Evolutionary conservation across 352 stramenopile genomes (phyloP), one percentile per base, ranked within the genome.

Genomic region (Phytopythium cucurbitacearum): DNA sequence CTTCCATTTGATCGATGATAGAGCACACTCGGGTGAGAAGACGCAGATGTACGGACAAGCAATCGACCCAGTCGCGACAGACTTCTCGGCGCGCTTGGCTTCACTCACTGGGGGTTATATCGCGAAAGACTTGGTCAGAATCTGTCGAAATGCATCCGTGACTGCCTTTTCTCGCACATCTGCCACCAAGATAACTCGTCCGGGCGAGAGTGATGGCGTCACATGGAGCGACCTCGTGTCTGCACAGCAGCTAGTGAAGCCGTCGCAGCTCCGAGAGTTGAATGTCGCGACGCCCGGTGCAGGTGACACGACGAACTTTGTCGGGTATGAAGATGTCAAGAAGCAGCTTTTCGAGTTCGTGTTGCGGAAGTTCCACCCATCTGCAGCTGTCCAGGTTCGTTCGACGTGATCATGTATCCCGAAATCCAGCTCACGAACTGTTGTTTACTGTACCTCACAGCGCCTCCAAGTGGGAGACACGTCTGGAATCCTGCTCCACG

Each of bases 401-500:
- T 15, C 51, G 39, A 32, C 33, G 7, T 40, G 21, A 53, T 57
- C 28, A 49, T 6, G 0, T 5, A 57, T 46, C 2, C 7, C 33
- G 35, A 32, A 32, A 7, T 15, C 40, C 21, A 21, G 51, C 40
- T 43, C n/a, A 35, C 13, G 41, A 4, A 62, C 10, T 32, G 40
- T 46, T n/a, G 40, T 2, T 46, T 34, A 45, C 15, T 32, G 58
- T 5, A 50, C 57, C 58, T 51, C 56, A 32, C 56, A 90, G 82
- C 71, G 80, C 15, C 67, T 91, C 38, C 77, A 77, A 9, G 69
- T 93, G 36, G 65, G 66, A 4, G 82, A 80, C 38, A 74, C 79
- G 1, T 91, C 81, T 8, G 81, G 83, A 15, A 75, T 95, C 41
- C 67, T 95, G 35, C 58, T 95, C 4, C 87, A 85, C 38, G 85